Conservation (phyloP, 2,329 filamentous ascomycete genomes). For the Ceratocystis harringtonii region DNA sequence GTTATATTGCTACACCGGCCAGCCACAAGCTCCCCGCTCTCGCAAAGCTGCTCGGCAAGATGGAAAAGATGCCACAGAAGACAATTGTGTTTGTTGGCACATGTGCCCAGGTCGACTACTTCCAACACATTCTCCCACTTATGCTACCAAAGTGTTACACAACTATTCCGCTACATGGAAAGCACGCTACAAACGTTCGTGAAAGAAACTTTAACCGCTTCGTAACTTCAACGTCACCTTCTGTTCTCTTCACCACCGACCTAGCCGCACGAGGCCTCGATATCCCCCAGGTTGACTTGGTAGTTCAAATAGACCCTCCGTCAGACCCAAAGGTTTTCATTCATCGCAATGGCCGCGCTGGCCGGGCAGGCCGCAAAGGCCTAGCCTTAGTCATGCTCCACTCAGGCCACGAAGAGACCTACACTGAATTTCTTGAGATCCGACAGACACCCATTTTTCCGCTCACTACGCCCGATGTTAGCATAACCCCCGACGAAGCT, state of each 20-base stretch:
- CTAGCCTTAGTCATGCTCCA: slow-evolving; percentile 75
- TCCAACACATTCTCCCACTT: slow-evolving; percentile 60
- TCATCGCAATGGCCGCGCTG: slow-evolving; percentile 79
- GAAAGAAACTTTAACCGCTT: slow-evolving; percentile 79
- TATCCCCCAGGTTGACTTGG: slow-evolving; percentile 80
- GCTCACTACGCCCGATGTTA: slow-evolving; percentile 42
- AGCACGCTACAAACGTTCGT: slow-evolving; percentile 75
- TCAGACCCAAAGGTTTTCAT: slow-evolving; percentile 70
- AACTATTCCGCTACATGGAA: slow-evolving; percentile 75
- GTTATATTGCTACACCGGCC: slow-evolving; percentile 60
- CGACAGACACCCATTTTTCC: slow-evolving; percentile 68
- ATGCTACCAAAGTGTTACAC: slow-evolving; percentile 54
- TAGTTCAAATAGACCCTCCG: slow-evolving; percentile 51
- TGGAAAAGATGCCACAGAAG: slow-evolving; percentile 64
- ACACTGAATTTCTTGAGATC: slow-evolving; percentile 71
- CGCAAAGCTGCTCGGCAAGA: slow-evolving; percentile 49
- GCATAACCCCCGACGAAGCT: slow-evolving; percentile 47
- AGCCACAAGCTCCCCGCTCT: slow-evolving; percentile 68
- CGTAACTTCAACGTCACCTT: slow-evolving; percentile 55
- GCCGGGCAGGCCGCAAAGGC: slow-evolving; percentile 73
- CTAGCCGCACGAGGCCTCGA: slow-evolving; percentile 82
- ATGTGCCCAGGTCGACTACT: slow-evolving; percentile 90
- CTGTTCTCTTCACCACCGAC: slow-evolving; percentile 81
- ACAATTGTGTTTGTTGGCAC: slow-evolving; percentile 87
- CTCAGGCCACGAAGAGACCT: slow-evolving; percentile 76